Evolutionary conservation across 495 filamentous ascomycete genomes (phyloP), one percentile per base, ranked within the genome.

Genomic region (Neurospora sp.): DNA sequence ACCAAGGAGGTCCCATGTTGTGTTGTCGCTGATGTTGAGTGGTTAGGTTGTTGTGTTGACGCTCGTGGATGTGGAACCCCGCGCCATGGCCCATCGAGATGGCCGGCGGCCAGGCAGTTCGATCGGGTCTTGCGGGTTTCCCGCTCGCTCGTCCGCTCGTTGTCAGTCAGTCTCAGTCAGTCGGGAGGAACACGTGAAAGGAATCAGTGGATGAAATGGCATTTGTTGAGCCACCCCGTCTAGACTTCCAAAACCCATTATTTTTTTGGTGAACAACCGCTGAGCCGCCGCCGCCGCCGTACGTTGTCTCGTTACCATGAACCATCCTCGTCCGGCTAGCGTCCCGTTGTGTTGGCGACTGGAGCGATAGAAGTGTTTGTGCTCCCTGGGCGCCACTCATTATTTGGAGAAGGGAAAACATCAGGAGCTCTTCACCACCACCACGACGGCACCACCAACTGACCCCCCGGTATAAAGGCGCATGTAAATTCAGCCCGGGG

Each of bases 141-240:
- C 72, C 39, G 62, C 72, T 69, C 44, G 41, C 46, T 46, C 16
- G 41, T 18, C 41, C 38, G 18, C 42, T 46, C 42, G 42, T 46
- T 18, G 62, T 42, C 31, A 31, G 31, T 31, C 31, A 31, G 31
- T 31, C n/a, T 31, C n/a, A 70, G 49, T 69, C 38, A 62, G 27
- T 54, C 12, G 54, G 42, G 66, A 73, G 66, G 39, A 44, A 72
- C 76, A 77, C 76, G 76, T 77, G 76, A 77, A 77, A 27, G 27
- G 14, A 49, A 35, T 37, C 46, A 39, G 71, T 39, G 54, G 39
- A n/a, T 27, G 72, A 42, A 40, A 71, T 70, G 73, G 71, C 72
- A 69, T 72, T 75, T 75, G 74, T 75, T 75, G 74, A 73, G 74
- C 31, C 3, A 11, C 20, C 27, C 20, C 10, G n/a, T 54, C 54